Percentiles rank a stretch among this genome's conserved stretches.
These are phyloP conservation scores for Pachysolen tannophilus DNA, from an alignment of 805 yeast genomes.

Conservation along the genomic window DNA sequence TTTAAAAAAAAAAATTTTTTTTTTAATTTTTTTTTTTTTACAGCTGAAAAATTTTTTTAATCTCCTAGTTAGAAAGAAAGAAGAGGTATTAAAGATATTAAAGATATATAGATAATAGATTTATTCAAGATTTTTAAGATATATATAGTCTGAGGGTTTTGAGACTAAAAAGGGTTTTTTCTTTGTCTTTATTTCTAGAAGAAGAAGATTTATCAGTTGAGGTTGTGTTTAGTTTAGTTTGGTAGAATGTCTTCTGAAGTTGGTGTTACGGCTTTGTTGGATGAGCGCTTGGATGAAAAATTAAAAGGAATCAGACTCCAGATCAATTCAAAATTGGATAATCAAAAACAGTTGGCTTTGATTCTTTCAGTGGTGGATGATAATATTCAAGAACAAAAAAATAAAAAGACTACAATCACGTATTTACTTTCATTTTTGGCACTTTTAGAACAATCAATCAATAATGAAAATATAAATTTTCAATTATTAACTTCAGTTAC, in stretches of 20 bases:
- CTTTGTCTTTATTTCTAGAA: constrained; percentile 4
- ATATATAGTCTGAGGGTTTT: too few relatives aligned
- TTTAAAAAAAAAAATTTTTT: too few relatives aligned
- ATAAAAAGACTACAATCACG: constrained; percentile 60
- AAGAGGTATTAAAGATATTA: too few relatives aligned
- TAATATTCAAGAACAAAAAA: constrained; percentile 61
- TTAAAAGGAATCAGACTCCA: constrained; percentile 65
- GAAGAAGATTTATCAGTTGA: too few relatives aligned
- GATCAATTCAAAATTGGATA: constrained; percentile 68
- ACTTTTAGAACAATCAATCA: constrained; percentile 65
- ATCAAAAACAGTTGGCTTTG: constrained; percentile 79
- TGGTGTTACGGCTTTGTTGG: constrained; percentile 15
- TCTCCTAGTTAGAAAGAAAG: too few relatives aligned
- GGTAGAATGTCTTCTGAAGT: constrained; percentile 10
- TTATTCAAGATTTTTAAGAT: too few relatives aligned
- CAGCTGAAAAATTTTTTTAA: too few relatives aligned
- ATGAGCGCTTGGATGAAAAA: constrained; percentile 51
- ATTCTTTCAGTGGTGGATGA: constrained; percentile 88
- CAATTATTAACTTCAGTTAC: constrained; percentile 68
- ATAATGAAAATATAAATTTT: constrained; percentile 44
- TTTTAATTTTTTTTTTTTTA: too few relatives aligned
- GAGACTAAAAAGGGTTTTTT: constrained; percentile 1
- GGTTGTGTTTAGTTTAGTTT: too few relatives aligned
- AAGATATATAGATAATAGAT: too few relatives aligned
- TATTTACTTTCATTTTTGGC: constrained; percentile 82